Conservation (phyloP, 129 eudicot genomes). For the Calendula officinalis region DNA sequence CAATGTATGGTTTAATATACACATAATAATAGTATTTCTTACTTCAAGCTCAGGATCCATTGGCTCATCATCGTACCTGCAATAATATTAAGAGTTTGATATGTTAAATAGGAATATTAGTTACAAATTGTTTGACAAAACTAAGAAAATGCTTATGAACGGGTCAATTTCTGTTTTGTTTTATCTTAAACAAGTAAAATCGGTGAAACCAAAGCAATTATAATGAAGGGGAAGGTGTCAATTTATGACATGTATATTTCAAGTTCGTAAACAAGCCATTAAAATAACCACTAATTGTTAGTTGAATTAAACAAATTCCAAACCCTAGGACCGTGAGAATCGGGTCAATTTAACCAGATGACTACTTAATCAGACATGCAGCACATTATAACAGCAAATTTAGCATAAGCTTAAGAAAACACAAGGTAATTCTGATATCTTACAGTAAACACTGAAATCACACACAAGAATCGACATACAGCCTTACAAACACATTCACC, state of each 20-base stretch:
- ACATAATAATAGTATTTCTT: conserved; percentile 9
- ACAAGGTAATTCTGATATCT: conserved; percentile 3
- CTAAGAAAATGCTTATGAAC: background rate
- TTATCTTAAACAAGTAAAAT: background rate
- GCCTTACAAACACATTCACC: background rate
- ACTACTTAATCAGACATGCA: background rate
- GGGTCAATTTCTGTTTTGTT: no score
- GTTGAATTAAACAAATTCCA: background rate
- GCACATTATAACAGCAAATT: background rate
- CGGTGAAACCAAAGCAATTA: no score
- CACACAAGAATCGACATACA: background rate
- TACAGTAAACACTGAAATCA: background rate
- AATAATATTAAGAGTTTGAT: background rate
- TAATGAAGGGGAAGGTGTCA: no score
- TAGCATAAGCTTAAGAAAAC: background rate
- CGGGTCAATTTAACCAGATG: conserved; percentile 4
- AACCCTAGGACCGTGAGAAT: conserved; percentile 15
- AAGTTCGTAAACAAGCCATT: background rate
- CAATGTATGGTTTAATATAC: background rate
- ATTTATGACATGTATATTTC: background rate
- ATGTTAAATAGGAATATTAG: background rate
- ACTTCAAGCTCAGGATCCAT: conserved; percentile 84
- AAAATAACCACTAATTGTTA: background rate
- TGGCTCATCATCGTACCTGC: conserved; percentile 86
- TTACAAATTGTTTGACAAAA: background rate